phyloP scores from a whole-genome alignment of 495 filamentous ascomycete genomes.

The Talaromyces wortmannii region DNA sequence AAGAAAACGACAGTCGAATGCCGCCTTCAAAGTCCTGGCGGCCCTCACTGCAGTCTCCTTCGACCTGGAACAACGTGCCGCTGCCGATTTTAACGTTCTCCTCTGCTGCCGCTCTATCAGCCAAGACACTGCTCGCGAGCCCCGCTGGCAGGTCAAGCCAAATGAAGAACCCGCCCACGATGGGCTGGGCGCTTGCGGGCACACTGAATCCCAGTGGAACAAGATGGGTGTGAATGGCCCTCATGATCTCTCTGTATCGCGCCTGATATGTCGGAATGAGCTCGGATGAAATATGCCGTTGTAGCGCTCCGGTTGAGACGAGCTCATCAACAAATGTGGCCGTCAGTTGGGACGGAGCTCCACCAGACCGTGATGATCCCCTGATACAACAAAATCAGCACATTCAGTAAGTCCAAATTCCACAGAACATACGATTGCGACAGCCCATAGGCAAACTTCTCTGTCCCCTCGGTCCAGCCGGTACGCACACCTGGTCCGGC shows the following conservation, averaged over 20 bases:
- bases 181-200: slow-evolving; percentile 20
- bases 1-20: slow-evolving; percentile 68
- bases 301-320: slow-evolving; percentile 41
- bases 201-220: slow-evolving; percentile 50
- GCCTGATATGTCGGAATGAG: slow-evolving; percentile 47
- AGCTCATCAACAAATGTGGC: slow-evolving; percentile 60
- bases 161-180: slow-evolving; percentile 70
- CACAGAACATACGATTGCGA: slow-evolving; percentile 50
- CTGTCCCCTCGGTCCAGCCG: slow-evolving; percentile 74
- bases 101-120: slow-evolving; percentile 40
- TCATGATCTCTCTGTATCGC: slow-evolving; percentile 47
- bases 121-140: slow-evolving; percentile 47
- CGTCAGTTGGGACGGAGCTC: slow-evolving; percentile 64
- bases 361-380: slow-evolving; percentile 65
- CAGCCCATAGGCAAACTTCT: slow-evolving; percentile 59
- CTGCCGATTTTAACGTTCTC: slow-evolving; percentile 57
- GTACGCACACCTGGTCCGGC: slow-evolving; percentile 71
- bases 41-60: slow-evolving; percentile 37
- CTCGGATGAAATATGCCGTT: slow-evolving; percentile 40
- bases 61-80: slow-evolving; percentile 62
- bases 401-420: background rate
- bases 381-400: slow-evolving; percentile 22
- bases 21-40: slow-evolving; percentile 41
- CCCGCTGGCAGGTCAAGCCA: slow-evolving; percentile 60
- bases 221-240: slow-evolving; percentile 48